A percentile compares a stretch with the other conserved stretches of the same genome.
Conservation (phyloP, 805 yeast genomes). For the Komagataella ulmi region DNA sequence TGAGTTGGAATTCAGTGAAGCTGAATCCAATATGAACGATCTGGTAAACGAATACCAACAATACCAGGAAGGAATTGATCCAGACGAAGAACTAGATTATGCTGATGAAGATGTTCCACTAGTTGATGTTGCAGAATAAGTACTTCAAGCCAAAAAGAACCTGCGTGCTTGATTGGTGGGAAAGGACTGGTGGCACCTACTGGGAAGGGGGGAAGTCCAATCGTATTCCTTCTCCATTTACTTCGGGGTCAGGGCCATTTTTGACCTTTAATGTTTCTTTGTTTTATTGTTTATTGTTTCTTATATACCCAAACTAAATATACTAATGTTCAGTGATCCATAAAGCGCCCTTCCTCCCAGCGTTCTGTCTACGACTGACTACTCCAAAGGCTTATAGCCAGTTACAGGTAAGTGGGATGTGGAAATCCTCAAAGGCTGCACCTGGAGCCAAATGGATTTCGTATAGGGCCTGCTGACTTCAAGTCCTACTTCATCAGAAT, state of each 20-base stretch:
- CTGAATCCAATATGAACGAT: slow-evolving; percentile 84
- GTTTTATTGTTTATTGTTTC: background rate
- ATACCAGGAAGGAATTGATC: slow-evolving; percentile 72
- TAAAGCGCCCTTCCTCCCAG: background rate
- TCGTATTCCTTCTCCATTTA: background rate
- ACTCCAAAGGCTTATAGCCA: no score
- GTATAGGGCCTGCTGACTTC: no score
- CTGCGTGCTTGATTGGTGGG: background rate
- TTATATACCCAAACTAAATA: background rate
- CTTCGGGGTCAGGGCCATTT: background rate
- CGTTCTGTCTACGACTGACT: no score
- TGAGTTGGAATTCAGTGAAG: slow-evolving; percentile 87
- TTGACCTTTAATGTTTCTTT: background rate
- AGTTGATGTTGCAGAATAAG: background rate
- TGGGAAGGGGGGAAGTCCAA: background rate
- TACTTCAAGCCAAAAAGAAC: background rate
- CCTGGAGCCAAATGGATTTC: no score
- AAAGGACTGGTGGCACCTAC: background rate
- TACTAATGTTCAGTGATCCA: background rate
- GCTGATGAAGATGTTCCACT: slow-evolving; percentile 33
- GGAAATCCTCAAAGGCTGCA: no score
- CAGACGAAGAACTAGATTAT: slow-evolving; percentile 63
- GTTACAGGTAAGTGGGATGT: no score
- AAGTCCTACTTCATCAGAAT: no score
- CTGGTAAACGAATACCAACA: slow-evolving; percentile 85